phyloP scores from a whole-genome alignment of 163 green algal genomes.

The Coccomyxa subellipsoidea region DNA sequence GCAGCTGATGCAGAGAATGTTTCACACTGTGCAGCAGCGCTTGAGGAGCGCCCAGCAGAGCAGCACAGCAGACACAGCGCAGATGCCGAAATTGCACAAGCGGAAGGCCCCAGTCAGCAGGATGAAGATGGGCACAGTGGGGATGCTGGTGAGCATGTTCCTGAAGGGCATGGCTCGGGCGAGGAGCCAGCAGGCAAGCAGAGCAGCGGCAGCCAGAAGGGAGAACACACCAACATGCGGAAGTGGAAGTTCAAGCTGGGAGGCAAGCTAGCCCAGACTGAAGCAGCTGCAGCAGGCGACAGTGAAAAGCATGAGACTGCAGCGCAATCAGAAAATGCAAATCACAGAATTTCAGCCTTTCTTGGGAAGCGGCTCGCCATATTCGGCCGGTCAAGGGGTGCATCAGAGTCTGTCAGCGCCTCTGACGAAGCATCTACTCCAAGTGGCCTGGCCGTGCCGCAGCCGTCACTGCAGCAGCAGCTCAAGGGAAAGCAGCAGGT shows the following conservation, averaged over 20 bases:
- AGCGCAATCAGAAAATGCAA: background rate
- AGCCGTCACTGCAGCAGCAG: background rate
- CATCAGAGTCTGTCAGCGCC: background rate
- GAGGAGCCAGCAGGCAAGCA: too few species aligned
- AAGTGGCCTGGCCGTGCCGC: background rate
- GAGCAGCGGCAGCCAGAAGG: too few species aligned
- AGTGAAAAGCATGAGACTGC: too few species aligned
- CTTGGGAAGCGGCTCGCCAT: background rate
- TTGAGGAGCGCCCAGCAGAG: too few species aligned
- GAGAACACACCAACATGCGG: background rate
- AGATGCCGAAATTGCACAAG: too few species aligned
- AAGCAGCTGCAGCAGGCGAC: background rate
- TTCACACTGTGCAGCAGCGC: too few species aligned
- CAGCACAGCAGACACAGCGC: too few species aligned
- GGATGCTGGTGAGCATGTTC: too few species aligned
- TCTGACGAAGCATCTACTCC: background rate
- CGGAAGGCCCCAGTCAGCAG: too few species aligned
- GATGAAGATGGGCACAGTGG: too few species aligned
- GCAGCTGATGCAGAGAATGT: too few species aligned
- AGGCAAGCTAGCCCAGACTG: background rate
- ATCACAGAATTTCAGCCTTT: background rate
- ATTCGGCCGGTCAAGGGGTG: background rate
- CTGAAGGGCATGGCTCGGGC: too few species aligned
- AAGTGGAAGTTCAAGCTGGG: background rate
- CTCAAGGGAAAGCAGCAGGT: background rate